These are phyloP conservation scores for Skeletonema tropicum DNA, from an alignment of 108 stramenopile genomes.

Conservation along the genomic window DNA sequence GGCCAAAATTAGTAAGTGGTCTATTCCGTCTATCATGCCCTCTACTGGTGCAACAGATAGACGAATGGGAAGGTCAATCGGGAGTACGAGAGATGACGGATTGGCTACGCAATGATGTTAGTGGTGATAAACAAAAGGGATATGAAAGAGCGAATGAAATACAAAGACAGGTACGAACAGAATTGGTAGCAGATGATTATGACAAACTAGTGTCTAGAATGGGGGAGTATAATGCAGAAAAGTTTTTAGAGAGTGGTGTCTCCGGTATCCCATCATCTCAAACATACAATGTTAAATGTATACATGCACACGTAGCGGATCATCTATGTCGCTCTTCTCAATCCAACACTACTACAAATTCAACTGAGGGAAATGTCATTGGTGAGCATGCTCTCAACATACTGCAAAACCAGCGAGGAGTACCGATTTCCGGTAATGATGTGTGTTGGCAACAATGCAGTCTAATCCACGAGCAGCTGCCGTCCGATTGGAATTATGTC, in stretches of 20 bases:
- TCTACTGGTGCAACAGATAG: slow-evolving; percentile 23
- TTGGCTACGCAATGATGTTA: slow-evolving; percentile 18
- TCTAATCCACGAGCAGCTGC: neutral
- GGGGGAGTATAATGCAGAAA: slow-evolving; percentile 32
- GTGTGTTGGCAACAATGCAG: slow-evolving; percentile 43
- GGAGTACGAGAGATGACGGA: slow-evolving; percentile 40
- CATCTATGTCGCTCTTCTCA: slow-evolving; percentile 34
- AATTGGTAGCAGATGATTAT: slow-evolving; percentile 19
- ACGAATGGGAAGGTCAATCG: slow-evolving; percentile 31
- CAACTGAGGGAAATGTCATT: slow-evolving; percentile 21
- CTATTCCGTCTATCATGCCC: slow-evolving; percentile 41
- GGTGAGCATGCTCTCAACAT: slow-evolving; percentile 20
- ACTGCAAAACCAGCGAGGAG: slow-evolving; percentile 24
- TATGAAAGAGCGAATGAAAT: slow-evolving; percentile 29
- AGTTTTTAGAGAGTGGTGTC: slow-evolving; percentile 35
- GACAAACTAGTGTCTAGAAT: slow-evolving; percentile 1
- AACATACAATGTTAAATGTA: slow-evolving; percentile 31
- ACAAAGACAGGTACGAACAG: slow-evolving; percentile 27
- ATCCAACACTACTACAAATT: neutral
- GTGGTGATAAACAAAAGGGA: slow-evolving; percentile 8
- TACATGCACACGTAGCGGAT: slow-evolving; percentile 45
- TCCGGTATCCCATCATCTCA: slow-evolving; percentile 20
- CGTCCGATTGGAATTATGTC: slow-evolving; percentile 27
- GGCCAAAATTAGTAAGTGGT: slow-evolving; percentile 29
- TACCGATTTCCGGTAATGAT: slow-evolving; percentile 26